Base-by-base conservation (phyloP, 2,329 filamentous ascomycete species). In the Aspergillus aculeatus region DNA sequence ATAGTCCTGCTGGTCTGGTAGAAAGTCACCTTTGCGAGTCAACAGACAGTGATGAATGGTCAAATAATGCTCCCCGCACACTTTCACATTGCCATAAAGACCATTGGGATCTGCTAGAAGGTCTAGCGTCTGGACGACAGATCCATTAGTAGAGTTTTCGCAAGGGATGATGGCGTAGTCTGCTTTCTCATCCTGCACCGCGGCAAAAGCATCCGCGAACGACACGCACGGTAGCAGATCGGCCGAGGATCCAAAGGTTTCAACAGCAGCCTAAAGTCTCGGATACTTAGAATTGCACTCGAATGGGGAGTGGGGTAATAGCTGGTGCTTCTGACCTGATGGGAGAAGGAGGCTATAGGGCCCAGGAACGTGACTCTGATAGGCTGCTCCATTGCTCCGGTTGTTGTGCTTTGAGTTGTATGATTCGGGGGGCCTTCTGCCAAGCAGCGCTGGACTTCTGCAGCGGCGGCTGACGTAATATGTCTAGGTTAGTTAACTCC, bases 81-180 rank as follows among this genome's bases (percentile, higher is more conserved):
- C 89, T 51, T 83, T 82, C 50, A 97, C 83, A 71, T 90, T 86
- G 11, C 82, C 81, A 71, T 90, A 91, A 48, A 78, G 76, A 47
- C 75, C 77, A 44, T 85, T 79, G 26, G 89, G 82, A 77, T 96
- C 92, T 65, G 91, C 91, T 61, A 99, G 86, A 65, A 94, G 86
- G 76, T 97, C 93, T 24, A 98, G 84, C 0, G 93, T 96, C 75
- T 92, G 90, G 58, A 95, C 87, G 53, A 99, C 95, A 57, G 89
- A 89, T 70, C 95, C 95, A 76, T 98, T 96, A 72, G 91, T 94
- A 47, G 91, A 96, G 80, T 99, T 99, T 74, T 98, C 94, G 76
- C 96, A 93, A 6, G 95, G 95, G 1, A 97, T 90, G 32, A 98
- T 90, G 66, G 93, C 95, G 58, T 88, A 88, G 55, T 83, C 77